These are phyloP conservation scores for Barnettozyma sucrosica DNA, from an alignment of 805 yeast species.

Conservation along the genomic window DNA sequence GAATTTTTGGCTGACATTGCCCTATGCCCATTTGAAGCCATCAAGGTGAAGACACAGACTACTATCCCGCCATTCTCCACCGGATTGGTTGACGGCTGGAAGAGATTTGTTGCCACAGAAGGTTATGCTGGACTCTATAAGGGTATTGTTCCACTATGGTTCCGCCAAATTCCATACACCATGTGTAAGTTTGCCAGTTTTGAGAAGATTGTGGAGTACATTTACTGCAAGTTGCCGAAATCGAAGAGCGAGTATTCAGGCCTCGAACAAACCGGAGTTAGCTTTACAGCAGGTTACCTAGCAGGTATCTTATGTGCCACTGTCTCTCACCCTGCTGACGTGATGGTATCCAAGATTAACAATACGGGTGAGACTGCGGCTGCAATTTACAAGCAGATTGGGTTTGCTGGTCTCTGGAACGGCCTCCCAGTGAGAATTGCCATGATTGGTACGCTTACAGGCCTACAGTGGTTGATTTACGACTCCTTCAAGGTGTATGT, in stretches of 20 bases:
- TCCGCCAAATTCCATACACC: constrained; percentile 96
- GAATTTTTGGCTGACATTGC: constrained; percentile 88
- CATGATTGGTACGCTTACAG: constrained; percentile 97
- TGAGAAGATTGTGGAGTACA: constrained; percentile 81
- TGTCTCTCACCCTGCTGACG: constrained; percentile 98
- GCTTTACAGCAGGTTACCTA: constrained; percentile 91
- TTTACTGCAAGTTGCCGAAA: constrained; percentile 68
- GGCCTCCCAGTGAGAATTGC: constrained; percentile 91
- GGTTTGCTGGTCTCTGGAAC: constrained; percentile 90
- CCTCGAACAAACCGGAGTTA: constrained; percentile 85
- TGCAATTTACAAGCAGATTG: constrained; percentile 77
- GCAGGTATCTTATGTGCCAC: constrained; percentile 97
- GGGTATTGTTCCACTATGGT: constrained; percentile 91
- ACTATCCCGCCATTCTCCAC: constrained; percentile 80
- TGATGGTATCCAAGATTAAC: constrained; percentile 91
- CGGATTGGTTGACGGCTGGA: constrained; percentile 59
- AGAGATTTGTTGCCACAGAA: constrained; percentile 57
- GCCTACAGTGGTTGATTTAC: constrained; percentile 94
- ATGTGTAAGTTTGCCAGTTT: constrained; percentile 96
- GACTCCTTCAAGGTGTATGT: constrained; percentile 93
- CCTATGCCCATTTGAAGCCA: constrained; percentile 91
- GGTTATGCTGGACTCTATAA: constrained; percentile 76
- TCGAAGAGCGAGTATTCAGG: constrained; percentile 66
- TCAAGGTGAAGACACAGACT: constrained; percentile 91
- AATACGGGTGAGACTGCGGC: constrained; percentile 42